Evolutionary conservation across 352 stramenopile species (phyloP), one percentile per base, ranked within the genome.

Genomic region (Phytophthora pistaciae): DNA sequence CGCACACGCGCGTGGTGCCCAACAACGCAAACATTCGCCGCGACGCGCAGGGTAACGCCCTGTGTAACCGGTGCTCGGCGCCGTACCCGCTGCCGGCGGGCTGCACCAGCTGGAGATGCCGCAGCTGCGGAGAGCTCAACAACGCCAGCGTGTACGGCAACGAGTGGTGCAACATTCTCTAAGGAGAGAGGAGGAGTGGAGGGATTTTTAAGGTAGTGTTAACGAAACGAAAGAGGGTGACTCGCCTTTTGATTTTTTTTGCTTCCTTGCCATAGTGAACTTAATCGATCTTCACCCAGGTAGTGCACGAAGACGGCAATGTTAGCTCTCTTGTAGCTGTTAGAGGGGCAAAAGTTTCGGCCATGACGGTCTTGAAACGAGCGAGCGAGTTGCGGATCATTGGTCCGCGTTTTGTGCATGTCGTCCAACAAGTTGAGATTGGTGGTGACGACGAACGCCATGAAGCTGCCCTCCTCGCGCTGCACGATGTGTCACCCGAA

Each of bases 131-230:
- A 18, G 78, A 93, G 40, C 74, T 94, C 27, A 94, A 94, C 71
- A 94, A 93, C 58, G 87, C 87, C 33, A 94, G 87, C 58, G 70
- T 89, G 21, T 92, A 91, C 63, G 87, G 87, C 60, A 78, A 91
- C 60, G 87, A 94, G 62, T 93, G 86, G 69, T 91, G 84, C 80
- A 82, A 49, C 23, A 85, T 93, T 38, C 59, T 83, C 46, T 93
- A 69, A 81, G 65, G 58, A 56, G 46, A 27, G 46, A 53, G 20
- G 9, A 9, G 1, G 5, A 48, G 14, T 48, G 36, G 0, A 9
- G 29, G 29, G 10, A 18, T 42, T 42, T 42, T 48, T 44, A 44
- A 48, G 40, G 13, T 48, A 48, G 40, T 48, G 40, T 48, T 48
- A 48, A 21, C 40, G 40, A n/a, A n/a, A 29, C 25, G 25, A 29